Percentiles rank a stretch among this genome's conserved stretches.
These are phyloP conservation scores for Penicillium argentinense DNA, from an alignment of 495 filamentous ascomycete species.

Conservation along the genomic window DNA sequence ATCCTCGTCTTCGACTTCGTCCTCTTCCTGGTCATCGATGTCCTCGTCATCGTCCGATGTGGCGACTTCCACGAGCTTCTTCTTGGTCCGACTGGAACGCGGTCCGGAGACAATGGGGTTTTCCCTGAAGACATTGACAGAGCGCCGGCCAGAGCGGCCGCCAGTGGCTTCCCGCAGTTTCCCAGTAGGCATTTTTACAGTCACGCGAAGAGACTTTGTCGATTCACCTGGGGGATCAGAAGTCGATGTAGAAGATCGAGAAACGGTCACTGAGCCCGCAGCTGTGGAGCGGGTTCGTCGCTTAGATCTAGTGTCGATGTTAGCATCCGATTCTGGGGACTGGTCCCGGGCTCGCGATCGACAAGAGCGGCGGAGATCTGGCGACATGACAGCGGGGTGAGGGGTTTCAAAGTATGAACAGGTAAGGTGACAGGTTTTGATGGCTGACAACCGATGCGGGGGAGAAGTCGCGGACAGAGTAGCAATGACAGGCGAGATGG, in stretches of 20 bases:
- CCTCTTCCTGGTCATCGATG: constrained; percentile 58
- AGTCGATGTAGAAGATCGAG: constrained; percentile 57
- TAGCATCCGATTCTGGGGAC: constrained; percentile 39
- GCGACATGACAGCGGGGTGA: constrained; percentile 36
- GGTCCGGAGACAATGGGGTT: constrained; percentile 61
- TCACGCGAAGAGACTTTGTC: constrained; percentile 69
- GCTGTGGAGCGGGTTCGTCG: constrained; percentile 37
- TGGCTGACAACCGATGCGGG: not conserved
- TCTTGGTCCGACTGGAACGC: constrained; percentile 62
- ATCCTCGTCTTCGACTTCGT: constrained; percentile 59
- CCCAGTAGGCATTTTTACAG: constrained; percentile 79
- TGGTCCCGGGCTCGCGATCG: constrained; percentile 48
- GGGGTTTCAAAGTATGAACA: constrained; percentile 1
- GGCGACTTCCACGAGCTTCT: constrained; percentile 66
- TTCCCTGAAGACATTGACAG: constrained; percentile 51
- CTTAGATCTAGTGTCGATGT: constrained; percentile 34
- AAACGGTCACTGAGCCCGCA: constrained; percentile 46
- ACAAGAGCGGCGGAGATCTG: constrained; percentile 46
- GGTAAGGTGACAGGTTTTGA: not conserved
- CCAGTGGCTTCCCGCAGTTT: constrained; percentile 76
- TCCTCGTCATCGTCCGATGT: constrained; percentile 59
- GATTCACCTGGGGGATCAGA: constrained; percentile 55
- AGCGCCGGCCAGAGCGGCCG: constrained; percentile 34
- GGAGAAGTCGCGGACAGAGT: not conserved
- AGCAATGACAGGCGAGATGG: constrained; percentile 19